Percentiles rank a stretch among this genome's conserved stretches.
Conservation (phyloP, 768 basidiomycete genomes). For the Inosperma sp. region DNA sequence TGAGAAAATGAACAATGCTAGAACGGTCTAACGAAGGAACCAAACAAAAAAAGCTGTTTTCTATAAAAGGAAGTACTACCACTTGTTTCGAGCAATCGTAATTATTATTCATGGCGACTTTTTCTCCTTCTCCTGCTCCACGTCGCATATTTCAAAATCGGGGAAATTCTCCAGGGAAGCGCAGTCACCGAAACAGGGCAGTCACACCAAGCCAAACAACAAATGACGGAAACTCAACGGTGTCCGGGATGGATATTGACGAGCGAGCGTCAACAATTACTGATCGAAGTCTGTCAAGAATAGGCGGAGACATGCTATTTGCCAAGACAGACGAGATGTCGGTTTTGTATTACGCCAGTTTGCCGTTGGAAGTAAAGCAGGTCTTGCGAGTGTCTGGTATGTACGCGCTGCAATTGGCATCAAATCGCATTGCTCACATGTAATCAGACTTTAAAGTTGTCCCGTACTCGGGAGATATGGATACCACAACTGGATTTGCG, state of each 20-base stretch:
- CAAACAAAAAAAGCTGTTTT: no score
- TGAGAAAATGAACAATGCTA: no score
- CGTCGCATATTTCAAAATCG: conserved; percentile 36
- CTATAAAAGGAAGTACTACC: no score
- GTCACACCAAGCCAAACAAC: conserved; percentile 36
- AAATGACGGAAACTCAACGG: conserved; percentile 40
- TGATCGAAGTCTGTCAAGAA: conserved; percentile 33
- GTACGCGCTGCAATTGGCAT: conserved; percentile 14
- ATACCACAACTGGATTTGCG: conserved; percentile 68
- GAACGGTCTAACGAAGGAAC: no score
- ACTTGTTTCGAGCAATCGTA: no score
- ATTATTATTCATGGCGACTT: conserved; percentile 51
- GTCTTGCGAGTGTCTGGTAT: conserved; percentile 63
- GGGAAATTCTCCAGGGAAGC: conserved; percentile 19
- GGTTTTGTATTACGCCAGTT: conserved; percentile 60
- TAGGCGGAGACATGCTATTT: conserved; percentile 45
- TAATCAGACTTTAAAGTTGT: conserved; percentile 61
- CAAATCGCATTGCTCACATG: conserved; percentile 9
- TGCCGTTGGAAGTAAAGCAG: conserved; percentile 73
- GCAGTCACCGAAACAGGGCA: conserved; percentile 34
- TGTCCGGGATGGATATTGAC: conserved; percentile 66
- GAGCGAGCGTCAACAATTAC: conserved; percentile 39
- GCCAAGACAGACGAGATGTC: conserved; percentile 71
- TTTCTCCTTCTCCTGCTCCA: conserved; percentile 56
- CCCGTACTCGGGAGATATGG: conserved; percentile 65